Base-by-base conservation (phyloP, 371 early-diverging fungal genomes). In the Encephalitozoon intestinalis region DNA sequence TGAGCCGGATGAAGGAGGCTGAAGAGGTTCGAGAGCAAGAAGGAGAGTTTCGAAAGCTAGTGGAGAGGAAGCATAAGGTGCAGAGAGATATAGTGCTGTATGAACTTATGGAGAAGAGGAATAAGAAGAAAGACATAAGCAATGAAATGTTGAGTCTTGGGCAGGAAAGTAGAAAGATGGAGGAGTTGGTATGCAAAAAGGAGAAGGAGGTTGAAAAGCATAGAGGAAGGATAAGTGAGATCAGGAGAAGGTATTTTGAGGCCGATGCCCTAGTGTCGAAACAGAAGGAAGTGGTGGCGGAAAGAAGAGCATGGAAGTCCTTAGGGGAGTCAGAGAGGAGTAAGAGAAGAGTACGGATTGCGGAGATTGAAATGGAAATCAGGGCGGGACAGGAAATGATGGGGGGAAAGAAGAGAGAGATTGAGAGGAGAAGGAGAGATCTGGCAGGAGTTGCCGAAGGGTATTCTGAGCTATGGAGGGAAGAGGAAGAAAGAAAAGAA, bases 371-470 rank as follows among this genome's bases (percentile, higher is more conserved):
- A 31, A n/a, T 39, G 30, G 40, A 52, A 40, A 70, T 40, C 11
- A 50, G 41, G 28, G 52, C n/a, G 8, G 34, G 54, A 25, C 12
- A 70, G 43, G 18, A 52, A 6, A 25, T 54, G 21, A 40, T 26
- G 8, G 26, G 0, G 12, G 37, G 18, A 28, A 40, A 63, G 63
- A 63, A 7, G 18, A 46, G 26, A n/a, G 28, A 71, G 63, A 49
- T 68, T 49, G 37, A 26, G 90, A 92, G 80, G 89, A 88, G 18
- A 84, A n/a, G 87, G 86, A 67, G 86, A 85, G 64, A 87, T 87
- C 18, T 72, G 90, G 40, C 87, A 88, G 50, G 87, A 88, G 4
- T 79, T 86, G 83, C 89, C 88, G 80, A 25, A 51, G 26, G 40
- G 25, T 53, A 53, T 71, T 37, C 41, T 30, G 23, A 70, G 44